phyloP scores from a whole-genome alignment of 2,329 filamentous ascomycete species.

The Hymenoscyphus occultus region DNA sequence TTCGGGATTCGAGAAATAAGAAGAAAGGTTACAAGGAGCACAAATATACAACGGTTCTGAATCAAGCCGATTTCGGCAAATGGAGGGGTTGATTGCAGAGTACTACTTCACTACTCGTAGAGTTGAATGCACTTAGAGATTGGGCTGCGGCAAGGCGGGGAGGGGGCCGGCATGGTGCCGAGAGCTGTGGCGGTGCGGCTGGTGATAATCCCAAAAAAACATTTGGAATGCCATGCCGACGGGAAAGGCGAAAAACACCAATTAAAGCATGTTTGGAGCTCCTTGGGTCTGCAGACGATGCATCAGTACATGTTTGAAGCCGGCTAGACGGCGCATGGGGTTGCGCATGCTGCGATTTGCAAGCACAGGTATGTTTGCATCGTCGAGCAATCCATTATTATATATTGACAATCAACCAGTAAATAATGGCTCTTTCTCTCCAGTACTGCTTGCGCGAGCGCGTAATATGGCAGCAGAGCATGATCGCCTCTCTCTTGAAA shows the following conservation, averaged over 20 bases:
- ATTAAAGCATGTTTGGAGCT: constrained; percentile 38
- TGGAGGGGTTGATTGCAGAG: neutral
- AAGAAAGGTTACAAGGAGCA: neutral
- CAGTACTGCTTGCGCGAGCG: constrained; percentile 58
- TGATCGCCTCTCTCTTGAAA: constrained; percentile 48
- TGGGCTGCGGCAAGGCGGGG: constrained; percentile 11
- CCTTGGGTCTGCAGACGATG: constrained; percentile 55
- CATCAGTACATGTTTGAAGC: constrained; percentile 36
- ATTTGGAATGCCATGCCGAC: neutral
- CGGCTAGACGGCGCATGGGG: constrained; percentile 21
- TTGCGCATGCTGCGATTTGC: constrained; percentile 38
- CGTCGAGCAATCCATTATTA: constrained; percentile 5
- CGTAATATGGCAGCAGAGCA: constrained; percentile 57
- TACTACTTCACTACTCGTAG: too few species aligned
- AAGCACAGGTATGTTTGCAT: constrained; percentile 43
- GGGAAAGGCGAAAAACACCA: neutral
- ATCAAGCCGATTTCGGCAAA: neutral
- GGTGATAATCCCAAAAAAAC: constrained; percentile 4
- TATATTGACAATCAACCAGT: constrained; percentile 25
- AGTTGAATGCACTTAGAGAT: too few species aligned
- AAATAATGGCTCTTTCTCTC: constrained; percentile 40
- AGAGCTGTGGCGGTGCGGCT: neutral
- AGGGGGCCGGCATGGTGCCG: neutral
- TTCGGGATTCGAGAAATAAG: neutral
- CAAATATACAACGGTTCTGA: neutral